Base-by-base conservation (phyloP, 768 basidiomycete species). In the Hortiboletus campestris region DNA sequence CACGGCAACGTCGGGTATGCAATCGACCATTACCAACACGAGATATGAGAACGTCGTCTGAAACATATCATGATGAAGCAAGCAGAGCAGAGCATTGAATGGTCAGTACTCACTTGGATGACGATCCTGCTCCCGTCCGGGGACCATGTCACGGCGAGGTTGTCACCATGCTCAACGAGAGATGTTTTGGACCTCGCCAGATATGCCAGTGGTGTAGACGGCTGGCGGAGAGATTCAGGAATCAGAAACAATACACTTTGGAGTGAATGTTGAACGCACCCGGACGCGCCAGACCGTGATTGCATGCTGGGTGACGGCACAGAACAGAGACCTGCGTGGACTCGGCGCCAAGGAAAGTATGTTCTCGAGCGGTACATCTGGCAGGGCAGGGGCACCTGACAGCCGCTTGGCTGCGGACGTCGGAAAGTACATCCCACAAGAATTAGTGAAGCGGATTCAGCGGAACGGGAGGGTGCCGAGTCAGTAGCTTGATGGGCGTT, bases 31-130 rank as follows among this genome's bases (percentile, higher is more conserved):
- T 39, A 93, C 76, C 44, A 94, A 77, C 13, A 97, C 84, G 25
- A 97, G 77, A 69, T 86, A 88, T 2, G 91, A 93, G 50, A 82
- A 78, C 7, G 85, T 80, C 0, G 94, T 96, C 94, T 96, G 64
- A 34, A 39, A 36, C 19, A 46, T 13, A 4, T 4, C 11, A 49
- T 32, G 39, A 35, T 49, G 32, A 58, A 49, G 42, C 22, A 50
- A 49, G 42, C 20, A 50, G 46, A 36, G 50, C 19, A 32, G 40
- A 51, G 41, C 29, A 51, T 46, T 17, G 19, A n/a, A 51, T 32
- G 49, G 40, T 42, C 19, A 22, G 19, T 7, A 70, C 84, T 51
- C 54, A 90, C 94, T 73, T 89, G 84, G 20, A 98, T 81, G 50
- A 94, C 83, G 46, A 98, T 83, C 62, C 84, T 79, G 63, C 78